Base-by-base conservation (phyloP, 1,284 basidiomycete species). In the Phaffia rhodozyma region DNA sequence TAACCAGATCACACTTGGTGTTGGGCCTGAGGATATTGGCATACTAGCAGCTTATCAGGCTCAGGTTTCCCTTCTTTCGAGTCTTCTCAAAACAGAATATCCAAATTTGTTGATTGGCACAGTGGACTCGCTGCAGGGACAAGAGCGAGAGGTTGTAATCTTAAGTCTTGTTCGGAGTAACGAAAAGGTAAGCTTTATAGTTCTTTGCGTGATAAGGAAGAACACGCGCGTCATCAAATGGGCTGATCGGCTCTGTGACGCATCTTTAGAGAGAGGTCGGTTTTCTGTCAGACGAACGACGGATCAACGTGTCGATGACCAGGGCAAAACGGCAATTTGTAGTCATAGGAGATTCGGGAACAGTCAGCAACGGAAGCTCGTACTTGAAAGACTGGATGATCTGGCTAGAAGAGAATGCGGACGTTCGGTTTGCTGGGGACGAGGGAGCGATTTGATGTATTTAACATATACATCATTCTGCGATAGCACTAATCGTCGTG, bases 41-140 rank as follows among this genome's bases (percentile, higher is more conserved):
- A 81, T 98, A 59, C 87, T 98, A 66, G 89, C 91, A 4, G 93
- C 96, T 81, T 96, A 96, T 74, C 91, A 94, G 78, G 89, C 91
- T 0, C 92, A 96, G 75, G 91, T 92, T 0, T 82, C 86, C 0
- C 79, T 91, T 13, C 78, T 94, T 60, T 82, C 87, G 0, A 83
- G 84, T 2, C 75, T 88, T 52, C 76, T 96, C 7, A 83, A 86
- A 21, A 83, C 85, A 0, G 82, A 86, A 67, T 88, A 85, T 7
- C 80, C 82, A 0, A 81, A 82, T 21, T 79, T 94, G 4, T 91
- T 93, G 68, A 89, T 93, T 58, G 91, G 91, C 1, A 90, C 86
- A 0, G 89, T 94, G 1, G 91, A 96, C 71, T 91, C 90, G 0
- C 87, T 94, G 83, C 92, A 96, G 77, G 91, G 92, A 0, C 83